These are phyloP conservation scores for Lachancea sp. DNA, from an alignment of 805 yeast species.

Conservation along the genomic window DNA sequence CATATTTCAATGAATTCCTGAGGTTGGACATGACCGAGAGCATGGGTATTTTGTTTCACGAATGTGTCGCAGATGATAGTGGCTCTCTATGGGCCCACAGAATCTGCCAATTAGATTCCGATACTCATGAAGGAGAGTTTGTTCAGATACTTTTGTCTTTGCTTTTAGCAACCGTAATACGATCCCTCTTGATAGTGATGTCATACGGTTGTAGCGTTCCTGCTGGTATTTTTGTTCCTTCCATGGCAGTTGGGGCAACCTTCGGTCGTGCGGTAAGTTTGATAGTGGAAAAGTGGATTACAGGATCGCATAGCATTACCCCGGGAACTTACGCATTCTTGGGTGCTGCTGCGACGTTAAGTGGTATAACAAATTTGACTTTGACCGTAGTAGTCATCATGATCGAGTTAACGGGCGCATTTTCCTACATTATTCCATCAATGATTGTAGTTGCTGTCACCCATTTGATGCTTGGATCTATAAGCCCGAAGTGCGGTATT, in stretches of 20 bases:
- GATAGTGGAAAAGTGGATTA: constrained; percentile 46
- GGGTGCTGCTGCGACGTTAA: constrained; percentile 92
- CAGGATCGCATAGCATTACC: constrained; percentile 55
- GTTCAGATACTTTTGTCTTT: constrained; percentile 45
- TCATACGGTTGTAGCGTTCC: constrained; percentile 94
- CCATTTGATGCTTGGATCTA: constrained; percentile 64
- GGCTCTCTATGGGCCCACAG: constrained; percentile 36
- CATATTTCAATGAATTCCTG: constrained; percentile 79
- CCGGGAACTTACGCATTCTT: constrained; percentile 94
- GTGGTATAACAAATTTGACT: constrained; percentile 91
- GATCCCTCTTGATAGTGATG: constrained; percentile 67
- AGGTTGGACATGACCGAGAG: constrained; percentile 90
- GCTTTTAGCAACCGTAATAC: constrained; percentile 59
- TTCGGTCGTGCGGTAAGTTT: constrained; percentile 86
- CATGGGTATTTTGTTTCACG: constrained; percentile 84
- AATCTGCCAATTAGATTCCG: constrained; percentile 35
- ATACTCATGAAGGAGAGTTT: constrained; percentile 23
- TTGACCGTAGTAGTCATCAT: constrained; percentile 90
- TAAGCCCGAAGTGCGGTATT: constrained; percentile 74
- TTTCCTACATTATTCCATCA: constrained; percentile 84
- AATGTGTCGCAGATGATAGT: constrained; percentile 48
- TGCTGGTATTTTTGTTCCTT: constrained; percentile 96
- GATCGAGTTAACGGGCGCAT: constrained; percentile 95
- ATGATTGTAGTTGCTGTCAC: constrained; percentile 94
- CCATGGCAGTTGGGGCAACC: constrained; percentile 95